phyloP scores from a whole-genome alignment of 805 yeast genomes.

The Ogataea kodamae region DNA sequence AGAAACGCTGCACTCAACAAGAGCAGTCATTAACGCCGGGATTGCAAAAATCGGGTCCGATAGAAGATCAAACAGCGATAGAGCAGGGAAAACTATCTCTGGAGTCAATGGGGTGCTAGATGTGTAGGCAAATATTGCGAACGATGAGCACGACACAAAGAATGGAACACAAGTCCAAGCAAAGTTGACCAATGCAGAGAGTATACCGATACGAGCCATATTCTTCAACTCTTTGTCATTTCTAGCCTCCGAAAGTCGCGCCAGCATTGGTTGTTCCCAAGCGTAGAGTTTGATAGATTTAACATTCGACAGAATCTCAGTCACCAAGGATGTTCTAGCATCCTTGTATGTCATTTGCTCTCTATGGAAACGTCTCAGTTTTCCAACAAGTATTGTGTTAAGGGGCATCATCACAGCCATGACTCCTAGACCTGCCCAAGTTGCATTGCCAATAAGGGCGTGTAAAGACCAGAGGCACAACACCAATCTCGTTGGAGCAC shows the following conservation, averaged over 20 bases:
- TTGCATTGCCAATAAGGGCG: conserved; percentile 53
- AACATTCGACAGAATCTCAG: conserved; percentile 56
- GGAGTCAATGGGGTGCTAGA: conserved; percentile 54
- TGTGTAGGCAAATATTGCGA: conserved; percentile 48
- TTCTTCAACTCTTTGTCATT: conserved; percentile 55
- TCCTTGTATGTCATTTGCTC: conserved; percentile 63
- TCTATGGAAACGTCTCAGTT: conserved; percentile 44
- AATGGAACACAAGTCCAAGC: conserved; percentile 66
- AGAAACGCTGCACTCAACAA: conserved; percentile 59
- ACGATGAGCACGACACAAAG: conserved; percentile 59
- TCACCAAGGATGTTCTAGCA: conserved; percentile 52
- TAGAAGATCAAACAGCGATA: conserved; percentile 55
- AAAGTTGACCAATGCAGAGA: conserved; percentile 46
- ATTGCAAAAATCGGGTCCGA: conserved; percentile 57
- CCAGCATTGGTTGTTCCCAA: conserved; percentile 65
- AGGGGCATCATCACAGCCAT: conserved; percentile 57
- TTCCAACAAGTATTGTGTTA: conserved; percentile 46
- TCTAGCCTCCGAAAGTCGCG: conserved; percentile 49
- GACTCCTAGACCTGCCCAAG: conserved; percentile 52
- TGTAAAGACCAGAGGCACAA: conserved; percentile 53
- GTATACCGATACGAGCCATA: conserved; percentile 45
- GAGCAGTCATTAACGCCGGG: conserved; percentile 53
- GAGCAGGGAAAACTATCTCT: conserved; percentile 66
- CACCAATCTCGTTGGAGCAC: conserved; percentile 56
- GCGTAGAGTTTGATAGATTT: conserved; percentile 66